Conservation (phyloP, 345 rosid species). For the Gossypium thurberi region DNA sequence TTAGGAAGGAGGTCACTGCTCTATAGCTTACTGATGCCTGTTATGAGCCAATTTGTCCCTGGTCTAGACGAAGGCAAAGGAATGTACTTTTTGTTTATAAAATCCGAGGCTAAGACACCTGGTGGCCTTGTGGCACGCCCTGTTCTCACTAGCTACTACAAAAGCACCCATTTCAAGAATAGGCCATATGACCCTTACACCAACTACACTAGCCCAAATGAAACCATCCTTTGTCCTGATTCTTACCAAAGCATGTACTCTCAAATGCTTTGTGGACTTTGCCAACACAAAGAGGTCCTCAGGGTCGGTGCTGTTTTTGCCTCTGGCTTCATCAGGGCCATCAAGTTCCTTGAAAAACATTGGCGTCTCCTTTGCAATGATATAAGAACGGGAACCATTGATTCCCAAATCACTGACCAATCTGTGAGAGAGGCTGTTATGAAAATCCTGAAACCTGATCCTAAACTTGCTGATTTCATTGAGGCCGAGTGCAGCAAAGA, state of each 20-base stretch:
- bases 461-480: conserved; percentile 53
- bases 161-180: conserved; percentile 56
- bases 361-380: conserved; percentile 47
- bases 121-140: conserved; percentile 71
- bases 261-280: conserved; percentile 71
- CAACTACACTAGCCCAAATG: conserved; percentile 79
- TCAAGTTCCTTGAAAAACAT: conserved; percentile 64
- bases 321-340: conserved; percentile 76
- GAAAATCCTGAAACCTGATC: conserved; percentile 58
- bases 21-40: conserved; percentile 72
- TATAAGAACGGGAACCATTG: conserved; percentile 45
- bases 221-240: conserved; percentile 68
- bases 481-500: conserved; percentile 42
- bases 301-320: conserved; percentile 82
- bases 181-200: conserved; percentile 66
- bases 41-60: conserved; percentile 63
- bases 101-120: conserved; percentile 65
- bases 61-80: conserved; percentile 73
- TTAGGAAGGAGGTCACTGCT: conserved; percentile 54
- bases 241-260: conserved; percentile 81
- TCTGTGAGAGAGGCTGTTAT: conserved; percentile 50
- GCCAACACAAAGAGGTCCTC: conserved; percentile 55
- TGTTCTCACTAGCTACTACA: conserved; percentile 68
- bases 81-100: conserved; percentile 69
- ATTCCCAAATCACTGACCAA: conserved; percentile 45